Percentiles rank a stretch among this genome's conserved stretches.
These are phyloP conservation scores for Penicillium concentricum DNA, from an alignment of 2,329 filamentous ascomycete species.

Conservation along the genomic window DNA sequence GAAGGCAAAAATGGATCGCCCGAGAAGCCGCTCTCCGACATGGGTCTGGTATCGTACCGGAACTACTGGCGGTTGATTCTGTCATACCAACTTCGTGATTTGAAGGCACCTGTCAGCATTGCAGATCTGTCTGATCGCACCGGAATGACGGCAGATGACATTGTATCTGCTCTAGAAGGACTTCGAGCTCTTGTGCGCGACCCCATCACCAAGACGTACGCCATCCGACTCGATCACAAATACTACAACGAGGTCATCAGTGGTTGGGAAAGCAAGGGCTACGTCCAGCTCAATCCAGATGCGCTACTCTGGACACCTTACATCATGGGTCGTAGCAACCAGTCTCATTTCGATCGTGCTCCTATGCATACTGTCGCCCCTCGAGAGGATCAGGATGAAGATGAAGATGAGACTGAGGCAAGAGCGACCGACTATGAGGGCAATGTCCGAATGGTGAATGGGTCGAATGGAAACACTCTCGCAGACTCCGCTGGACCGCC, in stretches of 20 bases:
- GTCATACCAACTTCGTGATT: constrained; percentile 75
- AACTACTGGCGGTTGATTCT: constrained; percentile 94
- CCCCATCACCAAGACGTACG: constrained; percentile 83
- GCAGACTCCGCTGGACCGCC: constrained; percentile 36
- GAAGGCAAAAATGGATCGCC: constrained; percentile 94
- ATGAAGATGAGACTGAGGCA: constrained; percentile 29
- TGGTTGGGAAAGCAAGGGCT: constrained; percentile 85
- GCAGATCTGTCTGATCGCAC: constrained; percentile 71
- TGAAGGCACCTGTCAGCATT: constrained; percentile 57
- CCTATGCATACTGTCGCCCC: constrained; percentile 85
- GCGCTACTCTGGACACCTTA: constrained; percentile 94
- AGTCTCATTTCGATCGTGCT: constrained; percentile 78
- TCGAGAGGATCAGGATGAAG: constrained; percentile 60
- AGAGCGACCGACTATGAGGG: constrained; percentile 20
- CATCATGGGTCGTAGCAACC: constrained; percentile 85
- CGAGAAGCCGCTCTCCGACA: constrained; percentile 95
- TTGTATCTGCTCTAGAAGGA: constrained; percentile 89
- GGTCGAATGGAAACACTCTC: constrained; percentile 15
- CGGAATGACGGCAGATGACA: constrained; percentile 93
- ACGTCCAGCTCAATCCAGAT: constrained; percentile 77
- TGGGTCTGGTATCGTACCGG: constrained; percentile 94
- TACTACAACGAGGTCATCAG: constrained; percentile 86
- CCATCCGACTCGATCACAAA: constrained; percentile 78
- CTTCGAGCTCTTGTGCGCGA: constrained; percentile 86
- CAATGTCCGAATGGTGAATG: constrained; percentile 16